Percentiles rank a stretch among this genome's conserved stretches.
phyloP scores from a whole-genome alignment of 2,329 filamentous ascomycete genomes.

The Pseudofabraea citricarpa region DNA sequence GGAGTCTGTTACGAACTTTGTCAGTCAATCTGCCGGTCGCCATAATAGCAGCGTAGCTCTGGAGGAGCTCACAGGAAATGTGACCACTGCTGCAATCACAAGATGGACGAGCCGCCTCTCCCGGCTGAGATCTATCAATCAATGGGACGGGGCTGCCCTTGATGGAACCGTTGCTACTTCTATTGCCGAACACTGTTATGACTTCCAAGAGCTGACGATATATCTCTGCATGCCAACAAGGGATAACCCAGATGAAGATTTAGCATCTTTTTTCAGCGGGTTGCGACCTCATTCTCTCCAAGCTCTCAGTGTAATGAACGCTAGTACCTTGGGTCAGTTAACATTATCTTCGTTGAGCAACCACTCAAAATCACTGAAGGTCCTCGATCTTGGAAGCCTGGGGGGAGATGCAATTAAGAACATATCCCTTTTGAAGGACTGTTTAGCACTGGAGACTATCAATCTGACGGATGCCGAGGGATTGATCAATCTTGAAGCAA shows the following conservation, averaged over 20 bases:
- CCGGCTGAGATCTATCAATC: conserved; percentile 51
- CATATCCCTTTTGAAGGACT: conserved; percentile 41
- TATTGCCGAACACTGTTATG: conserved; percentile 53
- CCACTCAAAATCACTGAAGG: conserved; percentile 49
- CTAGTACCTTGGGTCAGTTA: conserved; percentile 46
- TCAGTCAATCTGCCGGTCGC: conserved; percentile 32
- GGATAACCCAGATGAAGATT: conserved; percentile 47
- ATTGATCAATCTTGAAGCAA: conserved; percentile 40
- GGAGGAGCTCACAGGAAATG: conserved; percentile 51
- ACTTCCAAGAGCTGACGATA: conserved; percentile 56
- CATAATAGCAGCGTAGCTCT: conserved; percentile 45
- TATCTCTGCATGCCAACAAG: conserved; percentile 37
- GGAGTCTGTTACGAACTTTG: conserved; percentile 50
- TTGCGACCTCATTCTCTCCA: conserved; percentile 52
- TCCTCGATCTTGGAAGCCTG: conserved; percentile 44
- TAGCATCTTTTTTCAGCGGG: conserved; percentile 52
- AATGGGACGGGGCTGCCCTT: conserved; percentile 58
- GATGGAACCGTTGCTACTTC: conserved; percentile 47
- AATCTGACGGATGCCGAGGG: conserved; percentile 39
- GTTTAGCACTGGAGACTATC: conserved; percentile 43
- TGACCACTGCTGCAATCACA: conserved; percentile 47
- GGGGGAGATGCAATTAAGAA: conserved; percentile 42
- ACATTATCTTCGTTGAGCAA: conserved; percentile 48
- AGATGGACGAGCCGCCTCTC: conserved; percentile 55
- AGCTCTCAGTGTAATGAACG: conserved; percentile 53